A percentile compares a stretch with the other conserved stretches of the same genome.
These are phyloP conservation scores for Zarea fungicola DNA, from an alignment of 2,329 filamentous ascomycete genomes.

Conservation along the genomic window DNA sequence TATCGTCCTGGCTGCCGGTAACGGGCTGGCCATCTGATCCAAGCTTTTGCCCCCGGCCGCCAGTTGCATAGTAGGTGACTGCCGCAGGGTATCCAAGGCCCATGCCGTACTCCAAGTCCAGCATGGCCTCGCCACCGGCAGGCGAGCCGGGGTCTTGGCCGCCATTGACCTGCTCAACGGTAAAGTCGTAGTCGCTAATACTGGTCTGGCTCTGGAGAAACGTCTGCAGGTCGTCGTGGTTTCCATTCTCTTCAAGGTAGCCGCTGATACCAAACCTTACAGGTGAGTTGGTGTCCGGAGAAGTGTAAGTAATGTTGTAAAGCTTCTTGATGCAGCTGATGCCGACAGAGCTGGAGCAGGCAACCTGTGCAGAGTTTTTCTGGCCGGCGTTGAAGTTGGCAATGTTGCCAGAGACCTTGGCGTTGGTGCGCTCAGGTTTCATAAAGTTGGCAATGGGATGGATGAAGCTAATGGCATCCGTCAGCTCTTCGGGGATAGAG, in stretches of 20 bases:
- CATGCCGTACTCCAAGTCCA: conserved; percentile 37
- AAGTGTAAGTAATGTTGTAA: conserved; percentile 32
- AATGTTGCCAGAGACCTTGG: background rate
- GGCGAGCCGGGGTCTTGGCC: conserved; percentile 29
- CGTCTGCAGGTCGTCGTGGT: conserved; percentile 28
- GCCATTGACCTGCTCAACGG: conserved; percentile 27
- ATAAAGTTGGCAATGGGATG: conserved; percentile 35
- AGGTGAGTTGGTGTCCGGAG: conserved; percentile 17
- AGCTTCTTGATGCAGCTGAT: conserved; percentile 31
- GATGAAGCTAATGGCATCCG: conserved; percentile 31
- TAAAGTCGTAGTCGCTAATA: conserved; percentile 21
- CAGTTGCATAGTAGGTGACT: conserved; percentile 32
- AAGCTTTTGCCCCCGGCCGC: conserved; percentile 31
- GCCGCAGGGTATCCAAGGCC: conserved; percentile 30
- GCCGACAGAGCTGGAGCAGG: conserved; percentile 23
- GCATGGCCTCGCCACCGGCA: conserved; percentile 32
- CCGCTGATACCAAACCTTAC: conserved; percentile 33
- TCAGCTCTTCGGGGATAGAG: conserved; percentile 27
- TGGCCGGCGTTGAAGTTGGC: background rate
- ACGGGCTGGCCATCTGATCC: conserved; percentile 16
- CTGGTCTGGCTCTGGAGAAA: conserved; percentile 27
- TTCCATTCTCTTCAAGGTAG: conserved; percentile 35
- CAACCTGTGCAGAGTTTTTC: conserved; percentile 15
- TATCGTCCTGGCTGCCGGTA: conserved; percentile 18
- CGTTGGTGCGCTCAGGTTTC: conserved; percentile 15